These are phyloP conservation scores for Pestalotiopsis sp. DNA, from an alignment of 2,329 filamentous ascomycete species.

Conservation along the genomic window DNA sequence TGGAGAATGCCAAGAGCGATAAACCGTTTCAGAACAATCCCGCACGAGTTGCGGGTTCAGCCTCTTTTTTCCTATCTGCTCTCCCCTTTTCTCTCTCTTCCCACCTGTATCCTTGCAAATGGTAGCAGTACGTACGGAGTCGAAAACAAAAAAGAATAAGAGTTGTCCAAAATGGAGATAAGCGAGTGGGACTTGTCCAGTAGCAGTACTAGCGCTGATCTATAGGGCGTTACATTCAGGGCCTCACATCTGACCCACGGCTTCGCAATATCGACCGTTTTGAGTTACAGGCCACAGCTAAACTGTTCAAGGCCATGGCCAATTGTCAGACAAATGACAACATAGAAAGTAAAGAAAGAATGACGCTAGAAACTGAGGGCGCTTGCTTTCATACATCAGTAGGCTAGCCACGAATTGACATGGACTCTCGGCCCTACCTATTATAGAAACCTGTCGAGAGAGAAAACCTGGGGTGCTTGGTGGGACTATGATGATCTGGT, in stretches of 20 bases:
- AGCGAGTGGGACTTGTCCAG: background rate
- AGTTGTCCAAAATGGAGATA: constrained; percentile 19
- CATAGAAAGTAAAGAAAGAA: background rate
- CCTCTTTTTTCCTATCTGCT: constrained; percentile 20
- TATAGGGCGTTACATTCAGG: background rate
- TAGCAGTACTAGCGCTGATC: background rate
- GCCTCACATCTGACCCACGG: background rate
- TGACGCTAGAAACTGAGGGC: background rate
- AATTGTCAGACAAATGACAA: background rate
- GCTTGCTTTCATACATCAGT: too few relatives aligned
- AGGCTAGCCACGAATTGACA: background rate
- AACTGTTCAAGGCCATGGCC: background rate
- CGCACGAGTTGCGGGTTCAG: background rate
- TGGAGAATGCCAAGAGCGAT: background rate
- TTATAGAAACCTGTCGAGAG: background rate
- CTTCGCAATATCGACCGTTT: background rate
- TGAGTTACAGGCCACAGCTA: background rate
- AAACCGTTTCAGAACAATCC: background rate
- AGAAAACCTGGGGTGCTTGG: background rate
- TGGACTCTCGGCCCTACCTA: background rate
- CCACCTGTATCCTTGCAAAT: background rate
- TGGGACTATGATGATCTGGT: background rate
- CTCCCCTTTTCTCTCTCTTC: constrained; percentile 16
- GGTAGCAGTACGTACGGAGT: too few relatives aligned
- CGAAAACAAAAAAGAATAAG: constrained; percentile 24